Evolutionary conservation across 768 basidiomycete genomes (phyloP).

Genomic region (Imleria badia): DNA sequence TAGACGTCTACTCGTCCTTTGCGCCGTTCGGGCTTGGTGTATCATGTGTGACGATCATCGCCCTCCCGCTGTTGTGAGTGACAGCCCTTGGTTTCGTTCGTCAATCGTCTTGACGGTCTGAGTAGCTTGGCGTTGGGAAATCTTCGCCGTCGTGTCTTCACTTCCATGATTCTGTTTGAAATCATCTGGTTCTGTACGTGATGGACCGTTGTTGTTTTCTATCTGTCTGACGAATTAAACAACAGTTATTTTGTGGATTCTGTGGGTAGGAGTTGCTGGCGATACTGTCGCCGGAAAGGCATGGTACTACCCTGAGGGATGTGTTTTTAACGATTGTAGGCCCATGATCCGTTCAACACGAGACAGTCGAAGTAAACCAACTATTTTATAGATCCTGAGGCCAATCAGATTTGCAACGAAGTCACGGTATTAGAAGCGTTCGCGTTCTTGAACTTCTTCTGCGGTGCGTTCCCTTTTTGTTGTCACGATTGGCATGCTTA

Average conservation of each 20-base stretch:
- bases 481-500: not conserved
- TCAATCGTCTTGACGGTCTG: not conserved
- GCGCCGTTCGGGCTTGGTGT: slow-evolving; percentile 16
- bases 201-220: not conserved
- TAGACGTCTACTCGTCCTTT: slow-evolving; percentile 2
- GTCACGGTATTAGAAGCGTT: slow-evolving; percentile 19
- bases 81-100: not conserved
- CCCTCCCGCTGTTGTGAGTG: slow-evolving; percentile 28
- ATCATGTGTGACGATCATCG: slow-evolving; percentile 15
- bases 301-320: slow-evolving; percentile 18
- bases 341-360: not conserved
- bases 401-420: slow-evolving; percentile 19
- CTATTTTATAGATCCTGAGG: slow-evolving; percentile 3
- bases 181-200: slow-evolving; percentile 27
- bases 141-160: slow-evolving; percentile 9
- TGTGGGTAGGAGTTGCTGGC: slow-evolving; percentile 21
- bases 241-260: slow-evolving; percentile 22
- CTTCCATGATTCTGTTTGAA: slow-evolving; percentile 26
- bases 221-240: not conserved
- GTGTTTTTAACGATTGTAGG: slow-evolving; percentile 13
- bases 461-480: slow-evolving; percentile 16
- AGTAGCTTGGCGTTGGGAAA: slow-evolving; percentile 18
- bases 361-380: not conserved
- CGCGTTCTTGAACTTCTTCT: slow-evolving; percentile 24
- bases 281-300: slow-evolving; percentile 7